Conservation (phyloP, 169 alveolate genomes). For the Plasmodium berghei region DNA sequence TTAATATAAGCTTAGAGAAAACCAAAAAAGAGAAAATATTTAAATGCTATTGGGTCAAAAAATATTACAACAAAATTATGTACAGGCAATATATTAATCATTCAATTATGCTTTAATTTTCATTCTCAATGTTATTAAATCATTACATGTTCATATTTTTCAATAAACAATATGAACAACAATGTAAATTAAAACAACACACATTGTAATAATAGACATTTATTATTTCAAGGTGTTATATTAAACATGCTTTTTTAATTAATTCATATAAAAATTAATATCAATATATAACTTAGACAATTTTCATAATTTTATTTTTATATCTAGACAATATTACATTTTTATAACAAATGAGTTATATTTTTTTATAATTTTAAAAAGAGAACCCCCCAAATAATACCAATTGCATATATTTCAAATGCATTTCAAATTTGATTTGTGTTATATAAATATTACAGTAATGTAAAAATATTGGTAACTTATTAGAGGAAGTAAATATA, state of each 20-base stretch:
- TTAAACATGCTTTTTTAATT: neutral
- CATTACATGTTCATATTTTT: slow-evolving; percentile 32
- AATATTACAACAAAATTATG: neutral
- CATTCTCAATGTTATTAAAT: neutral
- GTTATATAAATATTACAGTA: neutral
- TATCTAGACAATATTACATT: slow-evolving; percentile 9
- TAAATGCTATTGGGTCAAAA: neutral
- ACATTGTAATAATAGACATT: slow-evolving; percentile 3
- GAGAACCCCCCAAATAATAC: neutral
- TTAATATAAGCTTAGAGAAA: slow-evolving; percentile 2
- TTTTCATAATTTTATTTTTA: slow-evolving; percentile 1
- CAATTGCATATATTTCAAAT: slow-evolving; percentile 13
- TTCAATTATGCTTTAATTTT: slow-evolving; percentile 10
- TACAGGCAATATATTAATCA: slow-evolving; percentile 4
- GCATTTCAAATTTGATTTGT: slow-evolving; percentile 2
- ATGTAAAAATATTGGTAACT: no score
- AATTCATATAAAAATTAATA: slow-evolving; percentile 4
- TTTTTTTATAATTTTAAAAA: neutral
- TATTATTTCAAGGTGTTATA: neutral
- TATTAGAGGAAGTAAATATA: no score
- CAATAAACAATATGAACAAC: slow-evolving; percentile 13
- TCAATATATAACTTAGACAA: neutral
- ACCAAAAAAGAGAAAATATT: slow-evolving; percentile 25
- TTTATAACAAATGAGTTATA: neutral
- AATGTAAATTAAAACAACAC: neutral